Conservation (phyloP, 2,329 filamentous ascomycete genomes). For the Fusarium metavorans region DNA sequence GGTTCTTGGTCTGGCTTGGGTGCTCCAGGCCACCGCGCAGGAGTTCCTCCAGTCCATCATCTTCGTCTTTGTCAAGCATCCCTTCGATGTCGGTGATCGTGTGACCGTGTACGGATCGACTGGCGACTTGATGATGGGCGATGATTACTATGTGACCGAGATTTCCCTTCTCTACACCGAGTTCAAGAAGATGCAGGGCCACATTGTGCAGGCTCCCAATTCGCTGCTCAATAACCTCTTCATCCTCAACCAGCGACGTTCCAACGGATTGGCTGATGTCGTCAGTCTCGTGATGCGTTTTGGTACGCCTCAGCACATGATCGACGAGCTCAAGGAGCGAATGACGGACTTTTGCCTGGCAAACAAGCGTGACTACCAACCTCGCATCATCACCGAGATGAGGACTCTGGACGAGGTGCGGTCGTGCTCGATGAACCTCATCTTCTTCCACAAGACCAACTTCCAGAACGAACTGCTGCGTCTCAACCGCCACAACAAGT, state of each 20-base stretch:
- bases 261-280: constrained; percentile 87
- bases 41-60: constrained; percentile 95
- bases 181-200: constrained; percentile 98
- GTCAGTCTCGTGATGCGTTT: constrained; percentile 88
- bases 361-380: constrained; percentile 91
- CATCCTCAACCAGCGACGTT: constrained; percentile 93
- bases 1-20: constrained; percentile 90
- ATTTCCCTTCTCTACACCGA: constrained; percentile 94
- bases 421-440: constrained; percentile 87
- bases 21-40: constrained; percentile 91
- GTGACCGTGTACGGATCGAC: constrained; percentile 93
- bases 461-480: constrained; percentile 96
- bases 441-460: constrained; percentile 98
- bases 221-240: constrained; percentile 92
- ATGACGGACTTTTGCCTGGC: constrained; percentile 85
- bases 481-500: constrained; percentile 91
- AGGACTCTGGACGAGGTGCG: constrained; percentile 84
- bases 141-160: constrained; percentile 97
- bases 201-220: constrained; percentile 96
- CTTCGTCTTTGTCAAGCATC: constrained; percentile 97
- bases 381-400: constrained; percentile 88
- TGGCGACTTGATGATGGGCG: constrained; percentile 80
- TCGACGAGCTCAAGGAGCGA: constrained; percentile 82
- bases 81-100: constrained; percentile 94
- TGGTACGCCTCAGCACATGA: constrained; percentile 84